Percentiles rank a stretch among this genome's conserved stretches.
Conservation (phyloP, 768 basidiomycete species). For the Termitomyces sp. region DNA sequence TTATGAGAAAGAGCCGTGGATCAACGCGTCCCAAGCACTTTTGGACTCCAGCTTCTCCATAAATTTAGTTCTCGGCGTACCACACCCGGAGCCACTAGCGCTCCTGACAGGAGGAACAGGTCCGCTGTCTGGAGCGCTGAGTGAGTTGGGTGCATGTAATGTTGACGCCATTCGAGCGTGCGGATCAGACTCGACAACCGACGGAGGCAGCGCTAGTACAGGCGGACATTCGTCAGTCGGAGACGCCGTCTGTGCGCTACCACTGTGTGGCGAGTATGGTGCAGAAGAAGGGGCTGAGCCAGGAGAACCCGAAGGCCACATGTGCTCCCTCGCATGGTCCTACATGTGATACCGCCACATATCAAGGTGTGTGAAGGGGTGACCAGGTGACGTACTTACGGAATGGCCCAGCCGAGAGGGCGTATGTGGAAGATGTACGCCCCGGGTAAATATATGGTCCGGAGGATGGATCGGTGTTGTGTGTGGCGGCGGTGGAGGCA, state of each 20-base stretch:
- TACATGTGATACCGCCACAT: neutral
- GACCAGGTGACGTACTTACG: conserved; percentile 9
- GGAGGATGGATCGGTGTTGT: conserved; percentile 17
- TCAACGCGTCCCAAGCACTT: conserved; percentile 62
- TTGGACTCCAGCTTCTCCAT: conserved; percentile 54
- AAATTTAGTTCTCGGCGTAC: conserved; percentile 40
- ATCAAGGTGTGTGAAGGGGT: neutral
- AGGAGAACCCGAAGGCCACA: conserved; percentile 7
- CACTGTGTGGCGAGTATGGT: conserved; percentile 5
- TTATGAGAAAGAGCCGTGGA: conserved; percentile 63
- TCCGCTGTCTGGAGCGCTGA: conserved; percentile 10
- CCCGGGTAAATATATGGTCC: conserved; percentile 21
- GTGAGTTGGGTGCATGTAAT: conserved; percentile 14
- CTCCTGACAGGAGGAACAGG: conserved; percentile 3
- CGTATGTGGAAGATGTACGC: conserved; percentile 16
- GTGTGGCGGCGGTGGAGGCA: conserved; percentile 20
- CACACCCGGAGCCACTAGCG: conserved; percentile 14
- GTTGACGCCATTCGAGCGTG: neutral
- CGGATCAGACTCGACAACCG: conserved; percentile 5
- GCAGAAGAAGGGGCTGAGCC: conserved; percentile 9
- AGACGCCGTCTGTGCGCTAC: conserved; percentile 4
- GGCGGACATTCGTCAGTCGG: conserved; percentile 10
- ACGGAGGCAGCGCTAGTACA: conserved; percentile 9
- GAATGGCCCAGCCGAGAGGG: conserved; percentile 16
- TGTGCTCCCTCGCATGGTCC: conserved; percentile 9